Base-by-base conservation (phyloP, 2,329 filamentous ascomycete species). In the Pseudogymnoascus sp. region DNA sequence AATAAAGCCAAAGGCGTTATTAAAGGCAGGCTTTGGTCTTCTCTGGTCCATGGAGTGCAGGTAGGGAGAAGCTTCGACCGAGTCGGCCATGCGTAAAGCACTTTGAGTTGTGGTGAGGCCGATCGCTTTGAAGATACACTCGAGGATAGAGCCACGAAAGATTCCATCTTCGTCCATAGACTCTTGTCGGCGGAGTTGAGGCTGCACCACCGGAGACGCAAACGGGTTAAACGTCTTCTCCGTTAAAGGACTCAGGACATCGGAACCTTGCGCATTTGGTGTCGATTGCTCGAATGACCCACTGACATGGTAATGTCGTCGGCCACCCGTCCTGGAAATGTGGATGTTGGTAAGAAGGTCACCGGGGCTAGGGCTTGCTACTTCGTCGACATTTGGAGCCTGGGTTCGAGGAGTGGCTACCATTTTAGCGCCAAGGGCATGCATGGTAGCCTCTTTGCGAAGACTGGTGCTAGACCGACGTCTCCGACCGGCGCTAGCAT, bases 101-200 rank as follows among this genome's bases (percentile, higher is more conserved):
- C 87, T 84, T 37, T 86, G 86, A 2, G 81, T 83, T 33, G 87
- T 85, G 18, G 87, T 89, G 62, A 99, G 78, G 0, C 95, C 95
- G 64, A 99, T 89, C 0, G 92, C 89, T 72, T 93, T 97, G 76
- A 96, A 93, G 78, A 99, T 96, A 72, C 95, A 97, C 68, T 96
- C 91, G 21, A 97, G 78, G 14, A 99, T 91, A 0, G 92, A 96
- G 63, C 91, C 88, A 41, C 96, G 83, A 74, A 99, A 97, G 5
- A 96, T 76, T 55, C 88, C 85, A 69, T 97, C 93, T 72, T 97
- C 95, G 67, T 96, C 91, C 6, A 92, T 78, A 0, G 90, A 89
- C 62, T 97, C 92, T 67, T 93, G 87, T 4, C 88, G 84, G 69
- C 91, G 88, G 31, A 84, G 76, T 52, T 81, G 79, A 52, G 76